Evolutionary conservation across 331 rosid genomes (phyloP).

Genomic region (Phaseolus coccineus): DNA sequence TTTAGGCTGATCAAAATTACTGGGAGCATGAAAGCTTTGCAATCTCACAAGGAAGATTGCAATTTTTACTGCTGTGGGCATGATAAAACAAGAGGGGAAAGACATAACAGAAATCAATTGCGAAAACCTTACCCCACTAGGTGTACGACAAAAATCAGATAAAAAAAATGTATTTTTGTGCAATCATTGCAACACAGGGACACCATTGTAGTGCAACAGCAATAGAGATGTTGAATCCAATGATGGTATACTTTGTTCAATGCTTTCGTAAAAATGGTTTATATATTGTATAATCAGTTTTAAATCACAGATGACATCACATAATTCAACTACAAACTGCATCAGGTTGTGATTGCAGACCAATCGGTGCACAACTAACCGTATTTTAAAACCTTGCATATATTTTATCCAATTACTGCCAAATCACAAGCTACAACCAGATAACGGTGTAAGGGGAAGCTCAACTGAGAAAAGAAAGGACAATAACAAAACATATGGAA

Average conservation of each 20-base stretch:
- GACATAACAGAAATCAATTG: not conserved
- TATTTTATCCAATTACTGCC: not conserved
- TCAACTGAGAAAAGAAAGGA: not conserved
- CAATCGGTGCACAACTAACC: not conserved
- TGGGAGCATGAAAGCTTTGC: not conserved
- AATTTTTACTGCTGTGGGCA: not conserved
- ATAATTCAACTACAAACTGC: not conserved
- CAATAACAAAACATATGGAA: not conserved
- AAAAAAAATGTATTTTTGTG: not conserved
- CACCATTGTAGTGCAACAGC: not conserved
- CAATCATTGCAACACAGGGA: too few species aligned
- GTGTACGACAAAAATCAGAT: not conserved
- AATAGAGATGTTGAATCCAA: not conserved
- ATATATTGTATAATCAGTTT: not conserved
- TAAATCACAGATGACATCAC: not conserved
- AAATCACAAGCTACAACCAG: not conserved
- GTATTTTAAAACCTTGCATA: not conserved
- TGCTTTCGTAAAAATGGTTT: constrained; percentile 2
- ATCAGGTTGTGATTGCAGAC: not conserved
- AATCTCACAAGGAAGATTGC: not conserved
- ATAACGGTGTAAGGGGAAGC: not conserved
- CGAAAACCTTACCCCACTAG: not conserved
- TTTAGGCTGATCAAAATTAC: not conserved
- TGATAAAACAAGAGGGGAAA: not conserved
- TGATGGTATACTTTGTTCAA: not conserved